Conservation (phyloP, 2,329 filamentous ascomycete species). For the Claviceps sp. region DNA sequence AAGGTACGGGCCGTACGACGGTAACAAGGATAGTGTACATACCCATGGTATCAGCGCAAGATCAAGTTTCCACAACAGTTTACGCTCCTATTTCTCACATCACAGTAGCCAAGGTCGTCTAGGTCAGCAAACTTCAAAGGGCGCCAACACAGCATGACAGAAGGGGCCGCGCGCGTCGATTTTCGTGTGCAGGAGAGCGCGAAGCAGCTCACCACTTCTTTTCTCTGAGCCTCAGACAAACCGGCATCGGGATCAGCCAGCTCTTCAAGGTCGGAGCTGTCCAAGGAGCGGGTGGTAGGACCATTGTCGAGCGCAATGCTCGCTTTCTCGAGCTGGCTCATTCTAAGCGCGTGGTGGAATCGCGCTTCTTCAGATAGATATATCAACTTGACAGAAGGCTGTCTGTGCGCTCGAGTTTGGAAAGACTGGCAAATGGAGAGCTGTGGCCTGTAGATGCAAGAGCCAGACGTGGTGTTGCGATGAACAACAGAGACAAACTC, state of each 20-base stretch:
- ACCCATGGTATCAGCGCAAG: constrained; percentile 46
- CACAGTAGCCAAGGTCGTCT: background rate
- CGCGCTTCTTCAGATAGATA: too few species aligned
- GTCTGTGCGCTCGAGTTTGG: too few species aligned
- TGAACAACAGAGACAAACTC: too few species aligned
- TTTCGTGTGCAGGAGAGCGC: background rate
- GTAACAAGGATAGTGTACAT: constrained; percentile 9
- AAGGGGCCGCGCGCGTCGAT: too few species aligned
- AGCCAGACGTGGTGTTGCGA: too few species aligned
- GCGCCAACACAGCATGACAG: too few species aligned
- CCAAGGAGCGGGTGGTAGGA: constrained; percentile 13
- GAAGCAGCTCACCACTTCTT: constrained; percentile 39
- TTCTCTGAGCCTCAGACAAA: constrained; percentile 48
- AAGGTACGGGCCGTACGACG: too few species aligned
- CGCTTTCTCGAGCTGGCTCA: constrained; percentile 21
- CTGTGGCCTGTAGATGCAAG: too few species aligned
- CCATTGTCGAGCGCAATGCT: constrained; percentile 7
- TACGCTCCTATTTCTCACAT: constrained; percentile 36
- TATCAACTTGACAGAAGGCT: too few species aligned
- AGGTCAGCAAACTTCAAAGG: background rate
- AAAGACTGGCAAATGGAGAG: too few species aligned
- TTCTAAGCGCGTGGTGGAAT: constrained; percentile 3
- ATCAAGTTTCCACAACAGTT: constrained; percentile 49
- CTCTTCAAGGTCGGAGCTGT: constrained; percentile 15
- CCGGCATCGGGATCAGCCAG: constrained; percentile 41